phyloP scores from a whole-genome alignment of 805 yeast genomes.

The Starmerella kuoi region DNA sequence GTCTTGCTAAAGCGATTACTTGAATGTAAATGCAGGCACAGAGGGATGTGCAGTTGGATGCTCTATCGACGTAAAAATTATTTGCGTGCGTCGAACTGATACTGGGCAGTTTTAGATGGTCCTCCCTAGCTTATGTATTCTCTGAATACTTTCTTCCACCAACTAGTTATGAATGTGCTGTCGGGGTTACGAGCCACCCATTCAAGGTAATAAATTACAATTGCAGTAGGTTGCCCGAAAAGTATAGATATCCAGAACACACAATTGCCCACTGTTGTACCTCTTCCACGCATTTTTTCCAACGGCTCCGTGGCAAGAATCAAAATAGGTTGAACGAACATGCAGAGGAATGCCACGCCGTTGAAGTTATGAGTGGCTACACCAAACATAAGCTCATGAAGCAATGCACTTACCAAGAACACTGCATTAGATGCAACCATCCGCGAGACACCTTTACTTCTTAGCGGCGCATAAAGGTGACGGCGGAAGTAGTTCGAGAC shows the following conservation, averaged over 20 bases:
- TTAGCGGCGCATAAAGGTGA: conserved; percentile 34
- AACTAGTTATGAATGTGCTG: conserved; percentile 5
- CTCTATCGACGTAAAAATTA: too few species aligned
- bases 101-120: too few species aligned
- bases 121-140: too few species aligned
- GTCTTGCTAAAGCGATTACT: too few species aligned
- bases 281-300: conserved; percentile 33
- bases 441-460: conserved; percentile 28
- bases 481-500: conserved; percentile 34
- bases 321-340: conserved; percentile 36
- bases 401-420: conserved; percentile 34
- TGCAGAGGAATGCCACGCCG: conserved; percentile 36
- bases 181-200: conserved; percentile 27
- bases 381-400: conserved; percentile 38
- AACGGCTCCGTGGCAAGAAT: conserved; percentile 33
- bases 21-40: too few species aligned
- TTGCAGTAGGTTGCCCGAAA: conserved; percentile 37
- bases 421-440: conserved; percentile 29
- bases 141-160: too few species aligned
- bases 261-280: conserved; percentile 35
- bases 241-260: conserved; percentile 37
- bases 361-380: conserved; percentile 37
- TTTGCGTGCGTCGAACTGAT: too few species aligned
- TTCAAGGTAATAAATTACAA: conserved; percentile 35
- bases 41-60: too few species aligned